A percentile compares a stretch with the other conserved stretches of the same genome.
Conservation (phyloP, 1,284 basidiomycete genomes). For the Microbotryomycetes sp. region DNA sequence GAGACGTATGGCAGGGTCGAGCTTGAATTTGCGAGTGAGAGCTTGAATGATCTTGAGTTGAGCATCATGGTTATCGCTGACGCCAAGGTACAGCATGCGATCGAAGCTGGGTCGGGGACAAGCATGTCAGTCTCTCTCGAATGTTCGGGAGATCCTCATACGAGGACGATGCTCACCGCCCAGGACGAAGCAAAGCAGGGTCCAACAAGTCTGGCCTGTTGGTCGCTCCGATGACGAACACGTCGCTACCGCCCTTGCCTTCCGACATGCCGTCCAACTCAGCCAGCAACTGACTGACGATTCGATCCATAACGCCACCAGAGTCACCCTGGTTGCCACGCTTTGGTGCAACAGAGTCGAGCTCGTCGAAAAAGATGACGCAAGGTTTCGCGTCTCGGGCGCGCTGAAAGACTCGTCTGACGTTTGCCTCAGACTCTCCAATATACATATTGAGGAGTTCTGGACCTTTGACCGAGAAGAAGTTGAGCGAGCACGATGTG, state of each 20-base stretch:
- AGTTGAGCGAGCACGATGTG: conserved; percentile 46
- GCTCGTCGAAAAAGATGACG: conserved; percentile 47
- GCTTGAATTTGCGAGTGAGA: conserved; percentile 82
- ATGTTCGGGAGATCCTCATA: neutral
- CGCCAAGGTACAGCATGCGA: conserved; percentile 89
- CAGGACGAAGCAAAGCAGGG: conserved; percentile 44
- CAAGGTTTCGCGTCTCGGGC: conserved; percentile 46
- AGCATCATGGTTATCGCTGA: conserved; percentile 78
- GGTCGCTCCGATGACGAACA: conserved; percentile 47
- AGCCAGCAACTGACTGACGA: conserved; percentile 45
- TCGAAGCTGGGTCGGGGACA: conserved; percentile 64
- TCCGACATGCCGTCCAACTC: conserved; percentile 46
- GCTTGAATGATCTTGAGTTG: conserved; percentile 85
- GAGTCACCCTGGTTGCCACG: conserved; percentile 46
- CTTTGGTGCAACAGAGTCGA: conserved; percentile 46
- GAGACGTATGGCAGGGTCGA: conserved; percentile 65
- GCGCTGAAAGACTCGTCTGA: conserved; percentile 44
- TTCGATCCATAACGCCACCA: conserved; percentile 47
- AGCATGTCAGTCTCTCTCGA: neutral
- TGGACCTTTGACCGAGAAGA: conserved; percentile 47
- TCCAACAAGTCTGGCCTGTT: conserved; percentile 46
- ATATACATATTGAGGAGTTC: conserved; percentile 48
- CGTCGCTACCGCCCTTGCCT: conserved; percentile 41
- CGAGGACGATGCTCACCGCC: conserved; percentile 32
- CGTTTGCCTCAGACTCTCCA: conserved; percentile 46